Conservation (phyloP, 331 rosid species). For the Pyrus hybrid region DNA sequence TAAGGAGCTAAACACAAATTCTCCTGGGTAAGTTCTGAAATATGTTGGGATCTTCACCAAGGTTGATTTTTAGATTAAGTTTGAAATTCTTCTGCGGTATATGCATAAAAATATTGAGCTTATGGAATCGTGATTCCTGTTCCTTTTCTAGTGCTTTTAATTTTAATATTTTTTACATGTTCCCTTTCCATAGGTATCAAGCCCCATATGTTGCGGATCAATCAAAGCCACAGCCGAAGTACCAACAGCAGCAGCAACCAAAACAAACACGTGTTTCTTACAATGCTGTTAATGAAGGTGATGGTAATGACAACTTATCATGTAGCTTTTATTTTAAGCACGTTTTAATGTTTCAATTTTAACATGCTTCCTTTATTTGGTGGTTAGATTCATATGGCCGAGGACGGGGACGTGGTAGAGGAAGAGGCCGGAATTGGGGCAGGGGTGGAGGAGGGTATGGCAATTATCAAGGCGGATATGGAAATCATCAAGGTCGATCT, state of each 20-base stretch:
- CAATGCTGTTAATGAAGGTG: constrained; percentile 80
- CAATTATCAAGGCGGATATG: too few species aligned
- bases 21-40: constrained; percentile 68
- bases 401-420: constrained; percentile 82
- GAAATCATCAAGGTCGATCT: too few species aligned
- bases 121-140: neutral
- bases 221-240: constrained; percentile 37
- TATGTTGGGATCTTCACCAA: neutral
- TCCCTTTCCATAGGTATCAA: constrained; percentile 53
- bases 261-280: constrained; percentile 60
- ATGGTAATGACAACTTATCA: neutral
- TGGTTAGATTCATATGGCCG: constrained; percentile 68
- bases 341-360: constrained; percentile 1
- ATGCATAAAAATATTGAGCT: neutral
- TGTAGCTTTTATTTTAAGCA: neutral
- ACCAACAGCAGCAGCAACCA: constrained; percentile 13
- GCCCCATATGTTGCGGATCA: constrained; percentile 58
- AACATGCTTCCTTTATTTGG: constrained; percentile 7
- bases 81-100: neutral
- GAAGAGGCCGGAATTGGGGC: constrained; percentile 83
- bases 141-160: neutral
- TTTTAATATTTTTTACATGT: neutral
- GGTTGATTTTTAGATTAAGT: neutral
- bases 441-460: constrained; percentile 50
- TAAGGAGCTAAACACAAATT: constrained; percentile 51